These are phyloP conservation scores for Pyracantha coccinea DNA, from an alignment of 331 rosid species.

Conservation along the genomic window DNA sequence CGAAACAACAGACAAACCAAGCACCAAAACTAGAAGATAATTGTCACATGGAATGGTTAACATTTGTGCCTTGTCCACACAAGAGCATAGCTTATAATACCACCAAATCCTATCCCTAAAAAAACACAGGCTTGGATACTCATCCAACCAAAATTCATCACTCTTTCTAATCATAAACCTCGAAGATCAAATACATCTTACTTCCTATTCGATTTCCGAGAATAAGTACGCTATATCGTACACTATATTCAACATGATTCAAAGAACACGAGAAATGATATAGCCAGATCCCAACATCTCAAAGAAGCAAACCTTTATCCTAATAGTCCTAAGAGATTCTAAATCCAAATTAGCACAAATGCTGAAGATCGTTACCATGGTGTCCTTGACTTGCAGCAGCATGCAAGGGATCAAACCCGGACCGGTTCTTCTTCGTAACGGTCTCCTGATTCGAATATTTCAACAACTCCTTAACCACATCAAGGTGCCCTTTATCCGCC, in stretches of 20 bases:
- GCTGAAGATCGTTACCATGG: conserved; percentile 40
- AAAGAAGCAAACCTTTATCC: background rate
- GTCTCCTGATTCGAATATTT: conserved; percentile 56
- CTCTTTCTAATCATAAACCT: background rate
- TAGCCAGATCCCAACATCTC: background rate
- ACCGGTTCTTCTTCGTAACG: conserved; percentile 55
- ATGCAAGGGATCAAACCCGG: conserved; percentile 78
- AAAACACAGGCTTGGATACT: background rate
- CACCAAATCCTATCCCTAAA: background rate
- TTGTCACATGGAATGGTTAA: background rate
- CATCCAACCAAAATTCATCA: background rate
- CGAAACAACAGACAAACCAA: no score
- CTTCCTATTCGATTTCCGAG: background rate
- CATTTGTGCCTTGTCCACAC: background rate
- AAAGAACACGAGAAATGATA: background rate
- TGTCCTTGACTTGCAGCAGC: conserved; percentile 84
- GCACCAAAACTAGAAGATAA: background rate
- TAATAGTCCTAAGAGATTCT: background rate
- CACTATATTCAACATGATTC: background rate
- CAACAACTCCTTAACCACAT: conserved; percentile 74
- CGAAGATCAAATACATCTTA: background rate
- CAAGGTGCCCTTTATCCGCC: conserved; percentile 78
- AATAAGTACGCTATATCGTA: background rate
- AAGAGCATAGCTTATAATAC: background rate
- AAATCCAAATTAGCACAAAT: background rate